Base-by-base conservation (phyloP, 352 stramenopile species). In the Globisporangium lucens region DNA sequence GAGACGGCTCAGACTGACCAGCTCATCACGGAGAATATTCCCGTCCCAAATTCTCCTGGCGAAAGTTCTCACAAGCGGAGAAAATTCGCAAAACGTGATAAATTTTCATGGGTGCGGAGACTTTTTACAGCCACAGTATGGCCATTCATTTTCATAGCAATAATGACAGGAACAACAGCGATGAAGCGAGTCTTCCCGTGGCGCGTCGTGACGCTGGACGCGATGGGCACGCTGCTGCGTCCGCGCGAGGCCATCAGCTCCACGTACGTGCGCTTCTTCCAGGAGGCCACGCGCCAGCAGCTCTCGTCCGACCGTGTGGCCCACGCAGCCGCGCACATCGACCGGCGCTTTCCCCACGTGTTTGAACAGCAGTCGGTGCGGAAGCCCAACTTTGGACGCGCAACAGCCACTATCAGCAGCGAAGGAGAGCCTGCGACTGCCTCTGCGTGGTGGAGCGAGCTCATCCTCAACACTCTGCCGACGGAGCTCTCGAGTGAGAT, bases 151-250 rank as follows among this genome's bases (percentile, higher is more conserved):
- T 24, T 24, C 30, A 33, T 33, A 33, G 30, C 30, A 33, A 33
- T 43, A 57, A 66, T 66, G 46, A 33, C 9, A 22, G 8, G 7
- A 17, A 29, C 30, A 24, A 15, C 15, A 58, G 7, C 10, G n/a
- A 41, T 43, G 53, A 38, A 58, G 15, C 56, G 22, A 36, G n/a
- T 47, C 22, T 15, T 68, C 17, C 36, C 61, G 12, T 80, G 70
- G 70, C 68, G 74, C 43, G 79, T 67, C 52, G 73, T 89, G 52
- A 92, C 86, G 61, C 70, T 94, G 47, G 87, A 94, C 65, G 83
- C 79, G 35, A 94, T 82, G n/a, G 83, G 82, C 43, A 94, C 87
- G 66, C 71, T 94, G 56, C 52, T 93, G 47, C 77, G 73, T 3
- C 80, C 73, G 27, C 78, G 75, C n/a, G 75, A 81, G 59, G 20